Base-by-base conservation (phyloP, 352 stramenopile species). In the Pythium folliculosum region DNA sequence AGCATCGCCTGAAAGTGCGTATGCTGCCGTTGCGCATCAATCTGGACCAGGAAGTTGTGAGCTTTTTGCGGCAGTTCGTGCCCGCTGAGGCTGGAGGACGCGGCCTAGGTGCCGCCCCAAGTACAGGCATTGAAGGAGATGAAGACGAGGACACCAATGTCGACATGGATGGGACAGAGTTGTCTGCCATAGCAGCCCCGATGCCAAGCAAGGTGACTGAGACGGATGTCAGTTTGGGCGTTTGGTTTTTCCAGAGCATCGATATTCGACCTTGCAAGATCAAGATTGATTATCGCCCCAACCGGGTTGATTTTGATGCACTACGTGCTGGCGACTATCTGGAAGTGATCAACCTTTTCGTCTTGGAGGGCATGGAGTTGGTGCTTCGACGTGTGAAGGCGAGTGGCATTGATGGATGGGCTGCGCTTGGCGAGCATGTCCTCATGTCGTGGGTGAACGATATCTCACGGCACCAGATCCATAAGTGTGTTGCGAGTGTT, bases 291-390 rank as follows among this genome's bases (percentile, higher is more conserved):
- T 96, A 96, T 58, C 82, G 87, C 1, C 88, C 88, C 14, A 94
- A 95, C 43, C 86, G 86, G n/a, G 86, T 96, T 1, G 83, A 96
- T 69, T 96, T 91, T 27, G 80, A 88, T 9, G 88, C 88, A 5
- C 63, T 96, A 30, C 82, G 87, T 58, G 82, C 86, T 17, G 88
- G 88, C 13, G 88, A 96, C 50, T 96, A 96, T 64, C 51, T 96
- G 2, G 88, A 96, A 75, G 87, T 96, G 57, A 94, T 96, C 65
- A 96, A 96, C 37, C 54, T 96, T 30, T 96, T 96, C 49, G 87
- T 94, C 25, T 67, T 96, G 13, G 88, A 96, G 71, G 87, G 83
- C 23, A 96, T 96, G 88, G 88, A 96, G 67, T 67, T 96, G 32
- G 80, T 94, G 9, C 83, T 96, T 60, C 85, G 86, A 27, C 87